Conservation (phyloP, 2,329 filamentous ascomycete species). For the Xylariaceae sp. region DNA sequence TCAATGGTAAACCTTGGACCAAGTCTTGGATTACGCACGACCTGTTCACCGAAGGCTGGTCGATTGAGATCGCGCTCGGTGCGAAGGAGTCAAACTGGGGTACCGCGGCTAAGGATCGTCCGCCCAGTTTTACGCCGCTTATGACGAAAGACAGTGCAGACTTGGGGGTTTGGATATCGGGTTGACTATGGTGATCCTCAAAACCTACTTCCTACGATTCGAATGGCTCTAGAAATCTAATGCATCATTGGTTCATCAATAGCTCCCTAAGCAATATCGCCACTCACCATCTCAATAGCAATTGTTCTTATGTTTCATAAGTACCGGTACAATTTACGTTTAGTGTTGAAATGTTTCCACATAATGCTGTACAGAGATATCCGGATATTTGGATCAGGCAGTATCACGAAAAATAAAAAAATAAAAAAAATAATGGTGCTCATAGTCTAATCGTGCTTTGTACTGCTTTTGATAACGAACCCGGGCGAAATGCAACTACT, state of each 20-base stretch:
- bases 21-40: conserved; percentile 58
- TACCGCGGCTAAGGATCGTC: conserved; percentile 49
- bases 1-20: conserved; percentile 52
- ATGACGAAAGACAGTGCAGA: no score
- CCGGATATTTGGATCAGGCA: background rate
- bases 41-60: conserved; percentile 56
- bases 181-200: no score
- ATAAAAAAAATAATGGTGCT: background rate
- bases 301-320: background rate
- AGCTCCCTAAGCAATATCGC: background rate
- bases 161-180: no score
- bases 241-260: background rate
- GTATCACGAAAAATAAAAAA: background rate
- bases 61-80: conserved; percentile 56
- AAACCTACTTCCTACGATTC: no score
- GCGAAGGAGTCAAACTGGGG: conserved; percentile 62
- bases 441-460: background rate
- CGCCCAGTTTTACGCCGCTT: conserved; percentile 25
- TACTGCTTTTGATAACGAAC: background rate
- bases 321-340: background rate
- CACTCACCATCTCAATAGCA: background rate
- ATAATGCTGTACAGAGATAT: background rate
- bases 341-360: background rate
- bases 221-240: background rate
- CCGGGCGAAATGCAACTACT: background rate